These are phyloP conservation scores for Fusarium sp. DNA, from an alignment of 2,329 filamentous ascomycete genomes.

Conservation along the genomic window DNA sequence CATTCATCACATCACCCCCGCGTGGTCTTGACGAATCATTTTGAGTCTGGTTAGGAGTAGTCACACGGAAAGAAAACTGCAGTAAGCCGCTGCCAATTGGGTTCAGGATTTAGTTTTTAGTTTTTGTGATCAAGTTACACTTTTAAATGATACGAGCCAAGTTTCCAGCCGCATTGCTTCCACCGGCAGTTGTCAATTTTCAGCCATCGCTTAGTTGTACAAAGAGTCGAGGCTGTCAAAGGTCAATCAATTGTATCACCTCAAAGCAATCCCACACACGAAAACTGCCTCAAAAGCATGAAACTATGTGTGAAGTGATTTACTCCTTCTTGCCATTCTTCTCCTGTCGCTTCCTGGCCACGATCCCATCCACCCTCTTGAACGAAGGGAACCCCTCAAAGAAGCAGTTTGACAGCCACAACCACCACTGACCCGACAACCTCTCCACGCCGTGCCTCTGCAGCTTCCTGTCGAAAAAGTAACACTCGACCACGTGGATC, in stretches of 20 bases:
- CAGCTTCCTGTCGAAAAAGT: conserved; percentile 61
- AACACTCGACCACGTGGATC: conserved; percentile 74
- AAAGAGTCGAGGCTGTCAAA: neutral
- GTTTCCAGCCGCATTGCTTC: neutral
- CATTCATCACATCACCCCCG: conserved; percentile 20
- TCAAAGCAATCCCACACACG: neutral
- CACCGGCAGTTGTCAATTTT: neutral
- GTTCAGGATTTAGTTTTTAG: neutral
- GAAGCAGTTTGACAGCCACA: conserved; percentile 64
- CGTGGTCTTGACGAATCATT: neutral
- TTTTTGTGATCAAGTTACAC: neutral
- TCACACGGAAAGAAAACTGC: neutral
- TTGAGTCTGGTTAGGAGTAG: neutral
- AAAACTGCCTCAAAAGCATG: neutral
- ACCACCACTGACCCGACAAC: conserved; percentile 61
- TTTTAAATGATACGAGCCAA: neutral
- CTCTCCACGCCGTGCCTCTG: conserved; percentile 59
- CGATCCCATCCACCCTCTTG: conserved; percentile 60
- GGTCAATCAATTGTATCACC: too few relatives aligned
- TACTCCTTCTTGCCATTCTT: conserved; percentile 47
- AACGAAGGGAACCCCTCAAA: conserved; percentile 65
- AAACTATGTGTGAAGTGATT: conserved; percentile 6
- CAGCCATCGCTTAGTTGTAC: neutral
- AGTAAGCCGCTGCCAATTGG: neutral
- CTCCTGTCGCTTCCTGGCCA: conserved; percentile 55